A percentile compares a stretch with the other conserved stretches of the same genome.
Conservation (phyloP, 768 basidiomycete genomes). For the Lentinula guzmanii region DNA sequence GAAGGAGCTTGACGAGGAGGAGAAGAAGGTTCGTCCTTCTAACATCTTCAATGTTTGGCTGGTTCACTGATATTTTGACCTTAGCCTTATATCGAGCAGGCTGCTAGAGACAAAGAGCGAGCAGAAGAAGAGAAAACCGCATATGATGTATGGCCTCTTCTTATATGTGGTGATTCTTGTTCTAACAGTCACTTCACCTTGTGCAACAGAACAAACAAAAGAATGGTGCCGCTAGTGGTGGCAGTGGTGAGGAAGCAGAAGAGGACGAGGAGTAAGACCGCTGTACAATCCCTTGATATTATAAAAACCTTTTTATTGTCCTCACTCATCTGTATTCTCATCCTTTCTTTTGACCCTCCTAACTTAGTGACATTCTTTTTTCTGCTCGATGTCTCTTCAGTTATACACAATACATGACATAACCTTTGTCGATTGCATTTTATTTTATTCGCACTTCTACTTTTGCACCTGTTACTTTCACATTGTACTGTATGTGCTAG, state of each 20-base stretch:
- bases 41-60: background rate
- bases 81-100: constrained; percentile 86
- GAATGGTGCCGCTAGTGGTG: constrained; percentile 5
- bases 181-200: constrained; percentile 8
- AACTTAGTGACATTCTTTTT: background rate
- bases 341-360: background rate
- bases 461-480: background rate
- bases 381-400: background rate
- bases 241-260: constrained; percentile 3
- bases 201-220: constrained; percentile 12
- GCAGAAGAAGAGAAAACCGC: constrained; percentile 75
- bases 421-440: background rate
- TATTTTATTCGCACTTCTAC: background rate
- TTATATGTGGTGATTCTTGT: background rate
- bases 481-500: constrained; percentile 4
- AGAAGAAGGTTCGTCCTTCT: constrained; percentile 69
- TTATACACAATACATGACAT: background rate
- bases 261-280: constrained; percentile 3
- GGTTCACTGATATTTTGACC: constrained; percentile 8
- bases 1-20: constrained; percentile 89
- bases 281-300: background rate
- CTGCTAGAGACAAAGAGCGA: constrained; percentile 80
- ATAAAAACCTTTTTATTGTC: background rate
- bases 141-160: constrained; percentile 32
- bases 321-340: background rate